Conservation (phyloP, 2,329 filamentous ascomycete species). For the Clonostachys solani region DNA sequence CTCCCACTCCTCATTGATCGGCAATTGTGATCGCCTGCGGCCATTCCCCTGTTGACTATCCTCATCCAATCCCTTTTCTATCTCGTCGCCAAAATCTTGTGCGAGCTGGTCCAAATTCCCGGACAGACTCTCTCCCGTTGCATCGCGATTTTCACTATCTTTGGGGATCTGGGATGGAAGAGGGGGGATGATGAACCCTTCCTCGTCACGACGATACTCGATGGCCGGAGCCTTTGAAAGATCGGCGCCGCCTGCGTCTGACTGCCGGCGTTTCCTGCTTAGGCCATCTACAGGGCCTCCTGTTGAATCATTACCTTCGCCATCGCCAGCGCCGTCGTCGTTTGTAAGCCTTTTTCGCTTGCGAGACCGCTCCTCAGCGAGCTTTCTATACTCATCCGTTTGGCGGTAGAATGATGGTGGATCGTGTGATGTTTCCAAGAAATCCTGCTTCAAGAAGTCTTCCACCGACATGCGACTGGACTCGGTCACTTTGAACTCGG, state of each 20-base stretch:
- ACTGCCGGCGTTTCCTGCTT: neutral
- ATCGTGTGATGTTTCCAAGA: slow-evolving; percentile 70
- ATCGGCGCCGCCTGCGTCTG: slow-evolving; percentile 21
- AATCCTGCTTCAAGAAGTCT: slow-evolving; percentile 71
- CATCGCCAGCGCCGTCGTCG: slow-evolving; percentile 20
- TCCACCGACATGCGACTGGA: slow-evolving; percentile 83
- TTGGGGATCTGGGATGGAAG: slow-evolving; percentile 32
- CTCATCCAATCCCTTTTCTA: slow-evolving; percentile 21
- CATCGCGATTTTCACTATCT: slow-evolving; percentile 14
- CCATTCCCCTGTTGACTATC: slow-evolving; percentile 1
- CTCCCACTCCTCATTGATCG: slow-evolving; percentile 59
- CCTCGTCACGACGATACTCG: slow-evolving; percentile 51
- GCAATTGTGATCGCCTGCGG: slow-evolving; percentile 30
- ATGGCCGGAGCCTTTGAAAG: slow-evolving; percentile 23
- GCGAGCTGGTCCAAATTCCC: slow-evolving; percentile 32
- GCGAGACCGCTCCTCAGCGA: slow-evolving; percentile 31
- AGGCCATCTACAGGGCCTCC: slow-evolving; percentile 2
- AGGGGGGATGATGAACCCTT: slow-evolving; percentile 64
- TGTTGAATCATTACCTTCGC: slow-evolving; percentile 13
- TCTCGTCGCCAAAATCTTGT: slow-evolving; percentile 36
- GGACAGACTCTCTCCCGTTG: slow-evolving; percentile 11
- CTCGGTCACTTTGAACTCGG: slow-evolving; percentile 86
- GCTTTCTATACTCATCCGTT: slow-evolving; percentile 53
- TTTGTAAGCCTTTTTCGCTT: slow-evolving; percentile 19
- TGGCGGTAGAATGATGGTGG: slow-evolving; percentile 79